Evolutionary conservation across 2,329 filamentous ascomycete species (phyloP), one percentile per base, ranked within the genome.

Genomic region (Tolypocladium pustulatum): DNA sequence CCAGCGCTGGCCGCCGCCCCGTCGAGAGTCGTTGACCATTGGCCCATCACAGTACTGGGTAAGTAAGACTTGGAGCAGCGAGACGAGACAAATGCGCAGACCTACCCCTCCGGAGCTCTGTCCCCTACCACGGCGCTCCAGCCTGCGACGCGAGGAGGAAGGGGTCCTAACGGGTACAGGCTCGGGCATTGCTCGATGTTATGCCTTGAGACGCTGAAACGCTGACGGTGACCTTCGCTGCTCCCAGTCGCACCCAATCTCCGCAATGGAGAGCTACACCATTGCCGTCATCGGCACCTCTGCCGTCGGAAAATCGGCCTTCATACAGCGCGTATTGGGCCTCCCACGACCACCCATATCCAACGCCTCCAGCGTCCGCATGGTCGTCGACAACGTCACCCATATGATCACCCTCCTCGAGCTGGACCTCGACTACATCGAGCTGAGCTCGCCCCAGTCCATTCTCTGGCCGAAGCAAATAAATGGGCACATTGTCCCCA

Each of bases 401-500:
- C 82, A 85, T 65, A 75, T 78, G 56, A 82, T 88, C 58, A 85
- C 80, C 49, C 72, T 88, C 37, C 78, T 87, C 65, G 86, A 89
- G 73, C 75, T 88, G 65, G 83, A 87, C 65, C 77, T 86, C 61
- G 83, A 86, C 65, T 81, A 79, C 63, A 85, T 88, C 67, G 83
- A 87, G 66, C 75, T 87, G 61, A 78, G 79, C 62, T 78, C 81
- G 30, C 62, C 66, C 58, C 78, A 81, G 61, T 80, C 81, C 58
- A 83, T 88, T 61, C 79, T 83, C 69, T 87, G 85, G 85, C 85
- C 84, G 15, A 85, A 83, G 65, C 82, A 86, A 67, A 81, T 86
- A 65, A 81, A 87, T 68, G 89, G 90, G 60, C 80, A 86, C 62
- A 82, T 86, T 61, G 80, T 90, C 60, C 90, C 91, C 55, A 82